Percentiles rank a stretch among this genome's conserved stretches.
phyloP scores from a whole-genome alignment of 306 rosid species.

The Cucurbita ficifolia region DNA sequence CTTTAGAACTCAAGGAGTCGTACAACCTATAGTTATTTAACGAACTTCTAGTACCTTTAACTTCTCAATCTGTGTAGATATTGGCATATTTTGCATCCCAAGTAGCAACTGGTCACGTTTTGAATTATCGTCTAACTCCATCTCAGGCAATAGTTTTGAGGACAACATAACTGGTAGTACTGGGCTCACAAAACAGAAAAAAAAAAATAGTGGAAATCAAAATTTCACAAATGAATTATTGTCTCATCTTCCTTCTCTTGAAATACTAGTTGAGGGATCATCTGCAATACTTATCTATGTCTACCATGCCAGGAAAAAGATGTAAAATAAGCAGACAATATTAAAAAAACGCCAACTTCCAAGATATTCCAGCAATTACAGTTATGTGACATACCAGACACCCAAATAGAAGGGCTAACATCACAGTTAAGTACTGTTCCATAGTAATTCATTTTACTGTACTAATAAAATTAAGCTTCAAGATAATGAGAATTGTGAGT shows the following conservation, averaged over 20 bases:
- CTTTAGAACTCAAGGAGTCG: neutral
- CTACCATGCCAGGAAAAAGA: no score
- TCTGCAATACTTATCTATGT: neutral
- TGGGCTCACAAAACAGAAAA: slow-evolving; percentile 12
- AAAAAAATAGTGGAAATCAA: neutral
- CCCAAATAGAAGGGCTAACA: no score
- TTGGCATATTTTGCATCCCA: slow-evolving; percentile 74
- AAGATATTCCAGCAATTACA: no score
- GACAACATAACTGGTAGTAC: slow-evolving; percentile 84
- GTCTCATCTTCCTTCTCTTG: neutral
- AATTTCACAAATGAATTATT: neutral
- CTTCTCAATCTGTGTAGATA: slow-evolving; percentile 58
- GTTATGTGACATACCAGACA: no score
- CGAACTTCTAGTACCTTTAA: slow-evolving; percentile 36
- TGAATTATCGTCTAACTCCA: slow-evolving; percentile 64
- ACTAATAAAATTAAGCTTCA: no score
- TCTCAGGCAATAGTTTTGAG: slow-evolving; percentile 79
- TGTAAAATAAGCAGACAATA: no score
- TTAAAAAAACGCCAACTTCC: no score
- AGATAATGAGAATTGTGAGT: no score
- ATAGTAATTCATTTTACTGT: no score
- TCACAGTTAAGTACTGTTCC: no score
- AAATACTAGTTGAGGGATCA: neutral
- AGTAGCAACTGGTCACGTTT: slow-evolving; percentile 71
- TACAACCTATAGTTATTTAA: neutral